A percentile compares a stretch with the other conserved stretches of the same genome.
Evolutionary conservation across 2,329 filamentous ascomycete species (phyloP).

Genomic region (Monosporascus sp.): DNA sequence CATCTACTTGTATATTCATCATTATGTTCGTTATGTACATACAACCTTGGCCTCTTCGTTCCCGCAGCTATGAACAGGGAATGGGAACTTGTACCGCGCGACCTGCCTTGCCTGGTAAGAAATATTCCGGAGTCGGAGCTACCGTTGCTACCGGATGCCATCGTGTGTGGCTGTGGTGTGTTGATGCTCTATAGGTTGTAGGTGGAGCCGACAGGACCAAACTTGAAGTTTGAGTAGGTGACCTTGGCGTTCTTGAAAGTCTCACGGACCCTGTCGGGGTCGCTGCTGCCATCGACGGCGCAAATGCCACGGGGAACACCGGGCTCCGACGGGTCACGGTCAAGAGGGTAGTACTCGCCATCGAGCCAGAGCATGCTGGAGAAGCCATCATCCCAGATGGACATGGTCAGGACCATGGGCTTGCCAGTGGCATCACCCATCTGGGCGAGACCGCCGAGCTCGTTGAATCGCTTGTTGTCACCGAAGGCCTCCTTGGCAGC

Average conservation of each 20-base stretch:
- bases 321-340: constrained; percentile 26
- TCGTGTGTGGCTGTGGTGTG: neutral
- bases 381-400: constrained; percentile 51
- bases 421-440: constrained; percentile 47
- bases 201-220: constrained; percentile 40
- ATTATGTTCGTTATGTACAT: neutral
- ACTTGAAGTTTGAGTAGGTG: constrained; percentile 42
- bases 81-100: neutral
- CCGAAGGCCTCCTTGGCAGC: constrained; percentile 47
- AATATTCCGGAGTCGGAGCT: too few species aligned
- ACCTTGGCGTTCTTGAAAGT: constrained; percentile 33
- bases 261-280: constrained; percentile 35
- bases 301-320: constrained; percentile 44
- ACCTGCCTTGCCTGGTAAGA: too few species aligned
- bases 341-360: constrained; percentile 43
- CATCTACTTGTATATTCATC: neutral
- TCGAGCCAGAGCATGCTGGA: constrained; percentile 65
- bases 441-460: constrained; percentile 43
- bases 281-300: constrained; percentile 36
- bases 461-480: constrained; percentile 42
- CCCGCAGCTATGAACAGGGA: neutral
- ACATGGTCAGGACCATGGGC: constrained; percentile 57
- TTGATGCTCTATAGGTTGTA: constrained; percentile 10
- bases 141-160: too few species aligned
- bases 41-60: neutral